Percentiles rank a stretch among this genome's conserved stretches.
phyloP scores from a whole-genome alignment of 73 alveolate genomes.

The Stentor roeselii region DNA sequence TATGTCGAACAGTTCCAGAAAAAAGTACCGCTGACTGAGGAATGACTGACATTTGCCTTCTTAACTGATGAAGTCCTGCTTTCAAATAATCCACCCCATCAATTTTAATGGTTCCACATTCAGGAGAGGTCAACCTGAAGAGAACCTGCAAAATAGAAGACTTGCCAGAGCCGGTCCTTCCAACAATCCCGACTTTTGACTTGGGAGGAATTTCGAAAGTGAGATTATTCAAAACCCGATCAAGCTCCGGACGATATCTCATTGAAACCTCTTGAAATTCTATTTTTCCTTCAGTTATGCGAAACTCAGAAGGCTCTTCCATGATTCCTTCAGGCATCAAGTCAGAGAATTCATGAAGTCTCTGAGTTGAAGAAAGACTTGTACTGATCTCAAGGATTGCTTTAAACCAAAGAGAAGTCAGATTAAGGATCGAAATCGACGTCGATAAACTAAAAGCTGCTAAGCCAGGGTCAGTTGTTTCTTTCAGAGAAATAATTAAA shows the following conservation, averaged over 20 bases:
- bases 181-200: slow-evolving; percentile 94
- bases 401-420: not conserved
- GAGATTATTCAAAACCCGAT: slow-evolving; percentile 73
- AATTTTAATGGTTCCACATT: slow-evolving; percentile 58
- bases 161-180: slow-evolving; percentile 94
- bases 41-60: slow-evolving; percentile 49
- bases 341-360: not conserved
- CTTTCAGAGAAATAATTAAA: not conserved
- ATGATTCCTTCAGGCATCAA: not conserved
- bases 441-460: not conserved
- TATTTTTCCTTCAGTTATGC: slow-evolving; percentile 47
- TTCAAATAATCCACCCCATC: slow-evolving; percentile 74
- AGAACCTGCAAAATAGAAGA: slow-evolving; percentile 62
- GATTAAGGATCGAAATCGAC: not conserved
- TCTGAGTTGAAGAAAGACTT: not conserved
- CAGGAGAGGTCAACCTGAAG: slow-evolving; percentile 76
- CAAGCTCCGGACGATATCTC: slow-evolving; percentile 82
- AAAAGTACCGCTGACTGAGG: slow-evolving; percentile 69
- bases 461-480: not conserved
- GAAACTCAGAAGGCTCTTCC: not conserved
- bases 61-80: slow-evolving; percentile 61
- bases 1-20: slow-evolving; percentile 55
- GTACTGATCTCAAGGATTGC: not conserved
- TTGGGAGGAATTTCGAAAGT: slow-evolving; percentile 66
- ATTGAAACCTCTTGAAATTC: slow-evolving; percentile 66